Percentiles rank a stretch among this genome's conserved stretches.
These are phyloP conservation scores for Cryphonectria radicalis DNA, from an alignment of 2,329 filamentous ascomycete genomes.

Conservation along the genomic window DNA sequence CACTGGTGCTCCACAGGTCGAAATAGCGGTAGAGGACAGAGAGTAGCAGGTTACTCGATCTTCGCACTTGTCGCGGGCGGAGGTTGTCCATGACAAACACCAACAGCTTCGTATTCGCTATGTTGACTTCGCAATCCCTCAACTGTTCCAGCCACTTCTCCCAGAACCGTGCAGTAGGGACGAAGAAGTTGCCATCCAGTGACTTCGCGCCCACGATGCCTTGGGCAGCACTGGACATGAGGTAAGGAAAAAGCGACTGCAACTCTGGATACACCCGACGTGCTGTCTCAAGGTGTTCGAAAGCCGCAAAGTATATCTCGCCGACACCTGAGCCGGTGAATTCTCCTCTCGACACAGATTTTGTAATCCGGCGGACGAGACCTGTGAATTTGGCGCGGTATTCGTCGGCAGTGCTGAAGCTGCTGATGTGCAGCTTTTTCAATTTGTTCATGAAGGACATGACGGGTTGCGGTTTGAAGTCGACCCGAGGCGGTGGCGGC, in stretches of 20 bases:
- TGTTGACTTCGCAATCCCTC: conserved; percentile 6
- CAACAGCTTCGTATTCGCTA: conserved; percentile 16
- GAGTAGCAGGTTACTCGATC: conserved; percentile 18
- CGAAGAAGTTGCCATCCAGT: conserved; percentile 13
- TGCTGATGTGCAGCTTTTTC: conserved; percentile 30
- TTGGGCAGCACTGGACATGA: conserved; percentile 12
- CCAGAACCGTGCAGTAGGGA: conserved; percentile 15
- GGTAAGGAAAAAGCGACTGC: neutral
- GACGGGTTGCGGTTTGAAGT: conserved; percentile 3
- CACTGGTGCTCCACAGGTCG: conserved; percentile 20
- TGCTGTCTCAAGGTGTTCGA: conserved; percentile 8
- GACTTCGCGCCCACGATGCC: conserved; percentile 11
- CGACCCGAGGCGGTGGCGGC: neutral
- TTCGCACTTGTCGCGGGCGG: conserved; percentile 7
- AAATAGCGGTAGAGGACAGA: conserved; percentile 23
- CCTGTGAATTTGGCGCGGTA: conserved; percentile 1
- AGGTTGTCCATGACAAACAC: conserved; percentile 19
- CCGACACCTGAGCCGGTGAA: conserved; percentile 17
- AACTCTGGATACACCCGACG: conserved; percentile 5
- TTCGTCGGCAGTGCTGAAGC: neutral
- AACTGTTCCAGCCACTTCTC: conserved; percentile 19
- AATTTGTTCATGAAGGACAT: conserved; percentile 33
- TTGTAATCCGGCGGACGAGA: neutral
- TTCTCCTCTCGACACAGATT: conserved; percentile 13
- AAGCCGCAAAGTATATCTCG: conserved; percentile 17